A percentile compares a stretch with the other conserved stretches of the same genome.
Conservation (phyloP, 2,329 filamentous ascomycete genomes). For the Colletotrichum sublineola region DNA sequence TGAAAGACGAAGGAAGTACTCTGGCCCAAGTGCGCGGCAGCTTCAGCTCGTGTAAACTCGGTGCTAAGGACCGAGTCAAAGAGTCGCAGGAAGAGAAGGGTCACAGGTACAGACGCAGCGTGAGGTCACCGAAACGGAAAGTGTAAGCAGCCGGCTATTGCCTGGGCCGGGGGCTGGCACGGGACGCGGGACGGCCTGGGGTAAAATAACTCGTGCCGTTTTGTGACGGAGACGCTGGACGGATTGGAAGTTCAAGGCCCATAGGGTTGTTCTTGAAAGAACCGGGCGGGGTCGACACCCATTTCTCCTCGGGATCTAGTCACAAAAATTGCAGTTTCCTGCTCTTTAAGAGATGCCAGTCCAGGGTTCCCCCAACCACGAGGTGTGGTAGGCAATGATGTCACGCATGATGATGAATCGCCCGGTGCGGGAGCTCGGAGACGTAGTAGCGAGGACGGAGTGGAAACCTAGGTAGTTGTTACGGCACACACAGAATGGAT, state of each 20-base stretch:
- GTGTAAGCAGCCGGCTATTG: neutral
- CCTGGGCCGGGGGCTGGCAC: neutral
- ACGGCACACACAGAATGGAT: neutral
- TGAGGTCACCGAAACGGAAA: conserved; percentile 10
- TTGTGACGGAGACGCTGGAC: neutral
- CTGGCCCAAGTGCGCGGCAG: neutral
- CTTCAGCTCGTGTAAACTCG: conserved; percentile 4
- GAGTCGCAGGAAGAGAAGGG: conserved; percentile 6
- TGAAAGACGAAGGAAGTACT: neutral
- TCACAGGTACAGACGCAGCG: neutral
- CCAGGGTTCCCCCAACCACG: neutral
- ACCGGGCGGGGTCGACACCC: conserved; percentile 29
- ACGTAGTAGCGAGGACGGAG: neutral
- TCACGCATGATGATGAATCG: conserved; percentile 23
- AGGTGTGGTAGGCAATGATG: conserved; percentile 19
- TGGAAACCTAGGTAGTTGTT: neutral
- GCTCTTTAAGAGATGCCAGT: conserved; percentile 7
- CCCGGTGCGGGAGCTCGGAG: neutral
- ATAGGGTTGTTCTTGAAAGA: conserved; percentile 13
- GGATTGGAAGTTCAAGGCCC: neutral
- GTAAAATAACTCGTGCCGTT: neutral
- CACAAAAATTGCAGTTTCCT: neutral
- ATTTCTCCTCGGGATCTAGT: neutral
- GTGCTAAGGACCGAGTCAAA: neutral
- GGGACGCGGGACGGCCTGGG: neutral